A percentile compares a stretch with the other conserved stretches of the same genome.
Conservation (phyloP, 2,329 filamentous ascomycete species). For the Fusarium tjaetaba region DNA sequence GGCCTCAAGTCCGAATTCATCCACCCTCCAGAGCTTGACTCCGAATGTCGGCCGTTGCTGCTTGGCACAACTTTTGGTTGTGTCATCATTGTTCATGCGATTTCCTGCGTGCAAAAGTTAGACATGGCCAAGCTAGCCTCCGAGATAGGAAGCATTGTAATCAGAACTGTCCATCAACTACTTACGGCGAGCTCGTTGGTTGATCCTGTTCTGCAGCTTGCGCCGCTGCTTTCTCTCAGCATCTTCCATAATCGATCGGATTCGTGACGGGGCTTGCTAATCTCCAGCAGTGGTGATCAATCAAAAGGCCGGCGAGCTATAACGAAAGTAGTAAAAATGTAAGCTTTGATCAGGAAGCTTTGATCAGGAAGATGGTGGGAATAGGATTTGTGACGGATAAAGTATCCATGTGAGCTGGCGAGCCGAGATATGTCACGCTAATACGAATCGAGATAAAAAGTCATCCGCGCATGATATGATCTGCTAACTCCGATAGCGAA, state of each 20-base stretch:
- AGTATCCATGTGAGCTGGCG: not conserved
- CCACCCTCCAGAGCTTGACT: constrained; percentile 13
- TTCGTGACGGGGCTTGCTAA: too few relatives aligned
- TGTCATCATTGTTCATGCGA: not conserved
- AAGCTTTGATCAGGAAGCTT: too few relatives aligned
- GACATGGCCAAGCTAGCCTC: rapidly evolving
- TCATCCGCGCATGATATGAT: not conserved
- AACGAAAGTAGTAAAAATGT: not conserved
- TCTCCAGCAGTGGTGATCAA: too few relatives aligned
- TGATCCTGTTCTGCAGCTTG: constrained; percentile 9
- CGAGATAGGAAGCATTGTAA: not conserved
- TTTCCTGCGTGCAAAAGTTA: not conserved
- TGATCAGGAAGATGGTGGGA: not conserved
- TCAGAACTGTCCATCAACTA: not conserved
- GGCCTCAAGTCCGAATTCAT: not conserved
- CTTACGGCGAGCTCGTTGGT: constrained; percentile 14
- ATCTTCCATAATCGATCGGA: not conserved
- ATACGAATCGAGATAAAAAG: constrained; percentile 6
- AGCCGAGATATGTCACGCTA: not conserved
- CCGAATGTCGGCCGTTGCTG: not conserved
- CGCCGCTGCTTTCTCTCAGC: constrained; percentile 5
- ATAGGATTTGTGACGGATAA: not conserved
- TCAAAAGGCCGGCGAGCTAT: not conserved
- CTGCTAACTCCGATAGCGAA: not conserved
- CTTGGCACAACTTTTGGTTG: not conserved